A percentile compares a stretch with the other conserved stretches of the same genome.
Evolutionary conservation across 2,329 filamentous ascomycete genomes (phyloP).

Genomic region (Beauveria pseudobassiana): DNA sequence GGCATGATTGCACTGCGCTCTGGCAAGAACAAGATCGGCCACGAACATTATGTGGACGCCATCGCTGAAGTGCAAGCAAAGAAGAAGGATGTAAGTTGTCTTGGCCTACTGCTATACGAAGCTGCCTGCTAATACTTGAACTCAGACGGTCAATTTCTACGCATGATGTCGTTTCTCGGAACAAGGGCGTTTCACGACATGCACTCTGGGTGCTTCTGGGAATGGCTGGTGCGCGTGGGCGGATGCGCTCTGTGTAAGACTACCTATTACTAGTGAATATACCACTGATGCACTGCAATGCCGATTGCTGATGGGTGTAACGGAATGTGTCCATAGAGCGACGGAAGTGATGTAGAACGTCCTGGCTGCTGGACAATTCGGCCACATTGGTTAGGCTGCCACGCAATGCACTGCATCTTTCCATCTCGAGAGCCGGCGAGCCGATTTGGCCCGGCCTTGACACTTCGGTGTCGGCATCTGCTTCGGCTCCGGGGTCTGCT

Average conservation of each 20-base stretch:
- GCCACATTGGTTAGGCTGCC: neutral
- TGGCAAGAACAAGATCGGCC: constrained; percentile 92
- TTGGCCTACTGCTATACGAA: neutral
- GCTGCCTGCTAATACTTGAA: constrained; percentile 11
- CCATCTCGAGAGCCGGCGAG: neutral
- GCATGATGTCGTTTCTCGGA: constrained; percentile 25
- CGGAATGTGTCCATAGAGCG: neutral
- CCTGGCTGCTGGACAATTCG: neutral
- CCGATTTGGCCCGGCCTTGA: neutral
- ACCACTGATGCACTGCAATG: neutral
- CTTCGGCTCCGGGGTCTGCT: neutral
- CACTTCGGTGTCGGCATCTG: neutral
- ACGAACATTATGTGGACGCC: constrained; percentile 98
- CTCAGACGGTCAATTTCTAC: constrained; percentile 51
- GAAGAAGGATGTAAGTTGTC: constrained; percentile 73
- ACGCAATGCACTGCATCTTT: neutral
- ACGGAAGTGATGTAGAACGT: neutral
- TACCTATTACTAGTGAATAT: constrained; percentile 6
- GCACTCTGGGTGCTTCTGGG: neutral
- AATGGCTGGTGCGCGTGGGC: neutral
- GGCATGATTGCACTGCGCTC: constrained; percentile 96
- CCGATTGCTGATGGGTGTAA: neutral
- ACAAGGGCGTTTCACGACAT: neutral
- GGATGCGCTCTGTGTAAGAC: constrained; percentile 7
- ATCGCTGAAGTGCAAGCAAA: constrained; percentile 92